Conservation (phyloP, 2,329 filamentous ascomycete species). For the Coniella vitis region DNA sequence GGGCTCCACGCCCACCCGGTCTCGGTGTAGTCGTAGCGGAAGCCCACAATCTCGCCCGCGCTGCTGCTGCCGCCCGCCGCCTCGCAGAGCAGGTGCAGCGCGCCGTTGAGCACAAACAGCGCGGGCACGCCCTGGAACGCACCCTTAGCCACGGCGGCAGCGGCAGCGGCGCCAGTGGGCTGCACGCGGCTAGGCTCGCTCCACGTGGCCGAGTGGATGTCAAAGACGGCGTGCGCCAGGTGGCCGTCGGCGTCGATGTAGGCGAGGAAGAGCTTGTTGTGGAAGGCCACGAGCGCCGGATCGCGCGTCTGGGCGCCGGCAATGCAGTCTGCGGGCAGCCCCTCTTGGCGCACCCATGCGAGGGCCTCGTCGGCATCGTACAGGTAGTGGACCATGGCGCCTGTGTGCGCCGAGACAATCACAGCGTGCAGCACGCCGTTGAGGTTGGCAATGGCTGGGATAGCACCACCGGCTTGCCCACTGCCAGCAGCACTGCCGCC, state of each 20-base stretch:
- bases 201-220: conserved; percentile 19
- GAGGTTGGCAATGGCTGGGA: conserved; percentile 28
- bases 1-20: conserved; percentile 27
- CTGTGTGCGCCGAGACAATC: conserved; percentile 21
- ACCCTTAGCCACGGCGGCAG: conserved; percentile 7
- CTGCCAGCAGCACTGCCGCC: no score
- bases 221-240: conserved; percentile 24
- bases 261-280: conserved; percentile 28
- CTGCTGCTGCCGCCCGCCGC: conserved; percentile 19
- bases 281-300: conserved; percentile 27
- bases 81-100: conserved; percentile 26
- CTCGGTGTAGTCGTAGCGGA: conserved; percentile 23
- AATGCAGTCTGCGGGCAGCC: conserved; percentile 19
- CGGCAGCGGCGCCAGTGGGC: conserved; percentile 2
- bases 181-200: neutral
- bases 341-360: conserved; percentile 21
- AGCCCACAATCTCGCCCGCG: conserved; percentile 24
- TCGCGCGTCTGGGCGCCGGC: conserved; percentile 19
- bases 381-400: conserved; percentile 26
- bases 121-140: conserved; percentile 25
- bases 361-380: conserved; percentile 25
- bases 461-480: no score
- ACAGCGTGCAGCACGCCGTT: conserved; percentile 28
- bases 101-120: conserved; percentile 26
- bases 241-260: conserved; percentile 23